Base-by-base conservation (phyloP, 345 rosid species). In the Ricinus communis region DNA sequence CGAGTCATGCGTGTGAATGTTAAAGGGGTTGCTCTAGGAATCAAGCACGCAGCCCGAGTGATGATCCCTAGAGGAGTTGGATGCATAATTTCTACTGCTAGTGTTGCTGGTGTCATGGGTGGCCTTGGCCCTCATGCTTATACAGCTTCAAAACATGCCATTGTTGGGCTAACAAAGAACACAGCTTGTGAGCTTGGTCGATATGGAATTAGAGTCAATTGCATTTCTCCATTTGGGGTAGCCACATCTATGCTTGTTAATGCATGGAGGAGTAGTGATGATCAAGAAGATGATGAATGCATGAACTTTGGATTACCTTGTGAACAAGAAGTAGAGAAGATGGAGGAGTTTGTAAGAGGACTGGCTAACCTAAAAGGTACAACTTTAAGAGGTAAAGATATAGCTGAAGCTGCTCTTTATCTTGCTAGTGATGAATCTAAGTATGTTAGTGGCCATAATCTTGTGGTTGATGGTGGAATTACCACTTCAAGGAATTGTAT, bases 121-220 rank as follows among this genome's bases (percentile, higher is more conserved):
- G 96, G 96, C 3, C 83, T 92, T 46, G 97, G 96, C 0, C 97
- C 97, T 3, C 96, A 90, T 65, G 92, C 96, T 2, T 92, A 92
- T 76, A 84, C 97, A 8, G 96, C 96, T 8, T 92, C 97, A 1
- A 92, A 88, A 60, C 97, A 92, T 66, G 97, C 96, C 64, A 87
- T 87, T 49, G 87, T 90, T 51, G 97, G 97, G 52, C 67, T 92
- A 11, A 92, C 96, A 1, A 90, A 88, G 79, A 92, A 88, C 79
- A 75, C 91, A 2, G 94, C 96, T 0, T 87, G 93, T 41, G 97
- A 92, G 84, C 80, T 92, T 0, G 94, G 97, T 0, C 78, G 72
- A 55, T 80, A 79, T 50, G 98, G 98, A 69, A 87, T 93, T 57
- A 80, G 96, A 69, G 93, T 87, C 1, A 93, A 93, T 24, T 93